Evolutionary conservation across 2,329 filamentous ascomycete species (phyloP).

Genomic region (Pseudocercospora fijiensis): DNA sequence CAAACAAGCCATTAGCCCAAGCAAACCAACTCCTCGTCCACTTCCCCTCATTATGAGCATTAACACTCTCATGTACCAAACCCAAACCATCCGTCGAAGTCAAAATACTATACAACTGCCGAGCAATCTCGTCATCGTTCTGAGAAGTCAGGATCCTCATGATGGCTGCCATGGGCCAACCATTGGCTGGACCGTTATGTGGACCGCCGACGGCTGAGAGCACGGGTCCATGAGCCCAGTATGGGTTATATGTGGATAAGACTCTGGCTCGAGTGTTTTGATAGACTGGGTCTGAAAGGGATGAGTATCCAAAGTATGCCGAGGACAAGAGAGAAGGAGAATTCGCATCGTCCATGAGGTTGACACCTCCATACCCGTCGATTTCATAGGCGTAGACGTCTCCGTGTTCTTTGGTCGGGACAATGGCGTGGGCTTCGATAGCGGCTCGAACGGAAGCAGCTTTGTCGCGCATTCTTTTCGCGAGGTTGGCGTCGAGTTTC

Average conservation of each 20-base stretch:
- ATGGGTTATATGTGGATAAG: constrained; percentile 46
- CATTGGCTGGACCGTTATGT: constrained; percentile 45
- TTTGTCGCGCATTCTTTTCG: constrained; percentile 9
- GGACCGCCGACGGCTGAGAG: constrained; percentile 49
- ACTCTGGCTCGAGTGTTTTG: constrained; percentile 45
- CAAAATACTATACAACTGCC: constrained; percentile 44
- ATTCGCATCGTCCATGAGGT: constrained; percentile 69
- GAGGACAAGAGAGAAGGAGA: constrained; percentile 59
- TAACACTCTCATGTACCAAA: constrained; percentile 51
- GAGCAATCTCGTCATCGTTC: constrained; percentile 45
- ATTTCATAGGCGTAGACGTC: constrained; percentile 48
- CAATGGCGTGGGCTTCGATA: constrained; percentile 37
- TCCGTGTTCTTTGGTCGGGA: constrained; percentile 39
- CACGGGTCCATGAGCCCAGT: constrained; percentile 49
- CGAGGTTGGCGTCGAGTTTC: constrained; percentile 8
- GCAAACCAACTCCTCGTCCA: constrained; percentile 68
- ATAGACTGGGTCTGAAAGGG: constrained; percentile 40
- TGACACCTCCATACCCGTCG: constrained; percentile 46
- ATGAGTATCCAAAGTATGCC: constrained; percentile 12
- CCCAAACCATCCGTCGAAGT: constrained; percentile 48
- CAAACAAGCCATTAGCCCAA: constrained; percentile 14
- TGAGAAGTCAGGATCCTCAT: constrained; percentile 49
- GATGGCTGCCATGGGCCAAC: constrained; percentile 46
- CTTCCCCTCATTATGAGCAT: constrained; percentile 42
- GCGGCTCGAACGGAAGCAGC: constrained; percentile 7